Evolutionary conservation across 2,329 filamentous ascomycete genomes (phyloP).

Genomic region (Grosmannia huntii): DNA sequence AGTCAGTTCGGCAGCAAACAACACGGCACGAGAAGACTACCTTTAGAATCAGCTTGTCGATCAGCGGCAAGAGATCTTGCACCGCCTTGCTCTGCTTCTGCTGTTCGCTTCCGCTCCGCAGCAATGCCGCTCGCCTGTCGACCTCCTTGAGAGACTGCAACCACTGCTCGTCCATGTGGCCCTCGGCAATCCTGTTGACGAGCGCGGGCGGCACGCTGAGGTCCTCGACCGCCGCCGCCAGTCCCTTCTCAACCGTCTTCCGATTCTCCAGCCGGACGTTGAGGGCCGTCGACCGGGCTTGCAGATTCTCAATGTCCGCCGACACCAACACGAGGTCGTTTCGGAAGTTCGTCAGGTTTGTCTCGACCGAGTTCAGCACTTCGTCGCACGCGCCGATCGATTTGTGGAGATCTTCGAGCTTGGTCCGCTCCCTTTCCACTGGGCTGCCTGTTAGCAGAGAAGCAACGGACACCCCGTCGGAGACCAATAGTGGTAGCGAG

Average conservation of each 20-base stretch:
- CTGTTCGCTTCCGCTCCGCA: constrained; percentile 32
- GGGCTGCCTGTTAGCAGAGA: not conserved
- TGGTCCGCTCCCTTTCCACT: constrained; percentile 71
- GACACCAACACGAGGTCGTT: constrained; percentile 87
- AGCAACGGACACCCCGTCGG: constrained; percentile 7
- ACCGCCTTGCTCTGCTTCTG: constrained; percentile 54
- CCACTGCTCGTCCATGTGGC: constrained; percentile 82
- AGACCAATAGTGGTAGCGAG: not conserved
- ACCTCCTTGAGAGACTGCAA: constrained; percentile 71
- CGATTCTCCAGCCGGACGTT: constrained; percentile 81
- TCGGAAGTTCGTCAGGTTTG: constrained; percentile 83
- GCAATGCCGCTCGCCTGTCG: constrained; percentile 60
- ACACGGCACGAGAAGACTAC: constrained; percentile 25
- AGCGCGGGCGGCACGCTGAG: constrained; percentile 75
- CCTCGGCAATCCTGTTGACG: constrained; percentile 76
- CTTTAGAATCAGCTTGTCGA: constrained; percentile 75
- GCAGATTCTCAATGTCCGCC: constrained; percentile 86
- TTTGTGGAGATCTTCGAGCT: constrained; percentile 79
- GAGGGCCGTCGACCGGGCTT: constrained; percentile 70
- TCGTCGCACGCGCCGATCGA: constrained; percentile 88
- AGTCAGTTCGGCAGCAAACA: not conserved
- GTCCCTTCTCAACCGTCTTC: constrained; percentile 73
- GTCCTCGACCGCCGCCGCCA: constrained; percentile 84
- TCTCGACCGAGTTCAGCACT: constrained; percentile 84
- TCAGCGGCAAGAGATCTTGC: constrained; percentile 70